These are phyloP conservation scores for Penicillium freii DNA, from an alignment of 2,329 filamentous ascomycete genomes.

Conservation along the genomic window DNA sequence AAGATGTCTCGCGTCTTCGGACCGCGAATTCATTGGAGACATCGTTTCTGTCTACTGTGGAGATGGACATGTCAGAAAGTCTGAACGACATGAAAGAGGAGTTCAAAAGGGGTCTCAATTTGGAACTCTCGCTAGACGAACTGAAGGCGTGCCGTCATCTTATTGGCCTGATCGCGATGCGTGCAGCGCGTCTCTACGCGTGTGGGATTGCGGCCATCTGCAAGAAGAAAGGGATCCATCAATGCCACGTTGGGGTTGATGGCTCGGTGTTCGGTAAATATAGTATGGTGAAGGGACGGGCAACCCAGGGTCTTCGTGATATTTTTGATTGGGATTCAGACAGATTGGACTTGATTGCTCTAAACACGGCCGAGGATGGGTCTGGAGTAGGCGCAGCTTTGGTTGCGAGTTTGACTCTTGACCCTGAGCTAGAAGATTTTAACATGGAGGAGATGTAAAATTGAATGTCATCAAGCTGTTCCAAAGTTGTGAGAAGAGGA, in stretches of 20 bases:
- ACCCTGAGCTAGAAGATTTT: background rate
- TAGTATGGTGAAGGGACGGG: conserved; percentile 37
- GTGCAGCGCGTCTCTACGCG: conserved; percentile 83
- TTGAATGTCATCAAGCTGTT: background rate
- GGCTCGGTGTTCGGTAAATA: conserved; percentile 87
- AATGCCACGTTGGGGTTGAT: conserved; percentile 89
- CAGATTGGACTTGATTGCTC: conserved; percentile 75
- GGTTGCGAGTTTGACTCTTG: conserved; percentile 64
- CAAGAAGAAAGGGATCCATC: conserved; percentile 83
- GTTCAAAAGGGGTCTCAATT: conserved; percentile 69
- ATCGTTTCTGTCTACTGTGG: conserved; percentile 84
- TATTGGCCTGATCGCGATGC: conserved; percentile 89
- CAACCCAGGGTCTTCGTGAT: conserved; percentile 54
- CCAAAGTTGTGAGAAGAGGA: background rate
- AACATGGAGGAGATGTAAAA: background rate
- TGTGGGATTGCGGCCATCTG: conserved; percentile 95
- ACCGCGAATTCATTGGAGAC: conserved; percentile 83
- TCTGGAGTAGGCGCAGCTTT: conserved; percentile 86
- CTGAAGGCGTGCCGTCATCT: conserved; percentile 82
- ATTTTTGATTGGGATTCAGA: conserved; percentile 84
- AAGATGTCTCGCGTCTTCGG: conserved; percentile 73
- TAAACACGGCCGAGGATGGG: conserved; percentile 83
- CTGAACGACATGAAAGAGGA: conserved; percentile 78
- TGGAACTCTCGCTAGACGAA: conserved; percentile 70
- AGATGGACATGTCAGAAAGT: conserved; percentile 90